phyloP scores from a whole-genome alignment of 1,284 basidiomycete genomes.

The Amylostereum areolatum region DNA sequence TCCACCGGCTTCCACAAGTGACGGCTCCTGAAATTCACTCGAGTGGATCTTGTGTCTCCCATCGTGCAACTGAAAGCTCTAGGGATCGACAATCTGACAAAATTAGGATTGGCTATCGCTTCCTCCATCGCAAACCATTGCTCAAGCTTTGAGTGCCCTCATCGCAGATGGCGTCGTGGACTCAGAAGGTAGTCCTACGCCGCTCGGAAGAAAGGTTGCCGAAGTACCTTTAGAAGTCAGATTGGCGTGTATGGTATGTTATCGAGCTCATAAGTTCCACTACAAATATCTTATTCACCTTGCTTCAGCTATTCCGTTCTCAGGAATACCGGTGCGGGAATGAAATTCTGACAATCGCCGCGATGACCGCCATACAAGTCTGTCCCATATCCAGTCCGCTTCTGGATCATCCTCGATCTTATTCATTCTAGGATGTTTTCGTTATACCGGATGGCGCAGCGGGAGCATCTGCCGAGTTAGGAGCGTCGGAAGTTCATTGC shows the following conservation, averaged over 20 bases:
- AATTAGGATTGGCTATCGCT: conserved; percentile 92
- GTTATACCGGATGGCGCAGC: conserved; percentile 80
- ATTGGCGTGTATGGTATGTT: conserved; percentile 67
- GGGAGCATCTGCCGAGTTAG: conserved; percentile 82
- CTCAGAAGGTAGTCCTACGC: conserved; percentile 60
- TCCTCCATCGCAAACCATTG: conserved; percentile 82
- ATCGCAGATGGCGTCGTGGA: conserved; percentile 68
- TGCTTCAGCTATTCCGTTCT: conserved; percentile 73
- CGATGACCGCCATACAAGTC: conserved; percentile 90
- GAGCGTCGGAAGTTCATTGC: conserved; percentile 94
- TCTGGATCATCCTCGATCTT: background rate
- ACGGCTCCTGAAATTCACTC: conserved; percentile 90
- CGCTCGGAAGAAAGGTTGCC: conserved; percentile 63
- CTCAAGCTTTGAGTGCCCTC: conserved; percentile 76
- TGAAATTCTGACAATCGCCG: conserved; percentile 92
- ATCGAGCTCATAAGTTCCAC: conserved; percentile 13
- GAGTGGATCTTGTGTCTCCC: conserved; percentile 83
- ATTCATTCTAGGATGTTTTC: conserved; percentile 68
- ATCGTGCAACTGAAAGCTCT: conserved; percentile 91
- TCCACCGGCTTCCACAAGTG: conserved; percentile 53
- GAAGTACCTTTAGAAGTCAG: conserved; percentile 76
- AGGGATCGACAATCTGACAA: conserved; percentile 93
- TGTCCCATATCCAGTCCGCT: conserved; percentile 8
- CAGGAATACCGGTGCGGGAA: conserved; percentile 83
- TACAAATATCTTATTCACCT: conserved; percentile 7